Evolutionary conservation across 2,329 filamentous ascomycete genomes (phyloP), one percentile per base, ranked within the genome.

Genomic region (Neonectria ditissima): DNA sequence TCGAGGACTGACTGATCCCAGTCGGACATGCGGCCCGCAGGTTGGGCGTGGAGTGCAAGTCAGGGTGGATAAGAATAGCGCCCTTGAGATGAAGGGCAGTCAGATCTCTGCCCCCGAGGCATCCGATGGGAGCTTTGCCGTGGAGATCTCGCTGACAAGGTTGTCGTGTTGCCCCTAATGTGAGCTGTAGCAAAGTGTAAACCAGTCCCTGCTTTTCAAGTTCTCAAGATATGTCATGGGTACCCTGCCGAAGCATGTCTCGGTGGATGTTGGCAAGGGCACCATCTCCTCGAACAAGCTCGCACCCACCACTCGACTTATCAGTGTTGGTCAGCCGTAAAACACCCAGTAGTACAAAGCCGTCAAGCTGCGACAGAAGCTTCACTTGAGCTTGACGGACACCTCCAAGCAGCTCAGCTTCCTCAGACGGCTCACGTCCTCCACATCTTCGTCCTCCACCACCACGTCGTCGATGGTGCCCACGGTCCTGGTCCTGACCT

Each of bases 401-500:
- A 84, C 81, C 73, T 87, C 84, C 34, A 88, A 71, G 37, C 80
- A 83, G 67, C 84, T 87, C 59, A 87, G 68, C 74, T 81, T 83
- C 65, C 86, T 78, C 16, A 83, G 72, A 18, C 86, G 75, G 26
- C 75, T 81, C 55, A 78, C 76, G 34, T 79, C 76, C 52, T 79
- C 79, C 8, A 66, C 74, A 1, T 77, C 79, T 1, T 77, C 81
- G 1, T 76, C 79, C 20, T 78, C 79, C 1, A 73, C 73, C 14
- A 88, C 79, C 30, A 93, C 79, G 75, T 93, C 91, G 73, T 94
- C 91, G 47, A 93, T 82, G 2, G 88, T 86, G n/a, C 82, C 82
- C 16, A 91, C 81, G 54, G 85, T 91, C 60, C 86, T 84, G 48
- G 90, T 92, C 74, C 83, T 81, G 55, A 92, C 73, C 69, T 81